Evolutionary conservation across 495 filamentous ascomycete species (phyloP).

Genomic region (Penicillium goetzii): DNA sequence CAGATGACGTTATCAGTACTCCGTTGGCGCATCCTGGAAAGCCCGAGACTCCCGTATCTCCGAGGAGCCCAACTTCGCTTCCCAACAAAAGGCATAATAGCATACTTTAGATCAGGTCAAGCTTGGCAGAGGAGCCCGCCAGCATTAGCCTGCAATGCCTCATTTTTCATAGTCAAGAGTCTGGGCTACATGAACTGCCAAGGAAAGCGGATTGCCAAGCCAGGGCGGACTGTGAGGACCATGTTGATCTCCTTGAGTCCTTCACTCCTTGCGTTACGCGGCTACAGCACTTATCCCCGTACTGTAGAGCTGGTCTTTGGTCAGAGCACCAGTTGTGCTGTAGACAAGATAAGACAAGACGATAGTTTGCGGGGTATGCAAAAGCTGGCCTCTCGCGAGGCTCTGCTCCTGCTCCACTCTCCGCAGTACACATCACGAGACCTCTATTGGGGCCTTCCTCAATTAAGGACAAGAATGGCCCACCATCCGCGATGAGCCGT

Average conservation of each 20-base stretch:
- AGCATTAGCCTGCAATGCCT: not conserved
- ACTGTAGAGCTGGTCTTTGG: not conserved
- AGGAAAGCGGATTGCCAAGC: conserved; percentile 2
- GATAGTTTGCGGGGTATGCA: conserved; percentile 16
- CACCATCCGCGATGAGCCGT: not conserved
- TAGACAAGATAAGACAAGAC: conserved; percentile 11
- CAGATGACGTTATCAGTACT: conserved; percentile 23
- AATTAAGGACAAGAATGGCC: not conserved
- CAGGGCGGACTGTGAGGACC: not conserved
- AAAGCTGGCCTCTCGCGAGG: conserved; percentile 12
- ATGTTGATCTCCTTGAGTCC: conserved; percentile 7
- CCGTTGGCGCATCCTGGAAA: not conserved
- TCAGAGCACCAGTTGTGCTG: not conserved
- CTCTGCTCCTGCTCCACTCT: conserved; percentile 8
- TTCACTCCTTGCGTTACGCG: not conserved
- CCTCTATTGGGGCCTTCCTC: not conserved
- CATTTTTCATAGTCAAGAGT: not conserved
- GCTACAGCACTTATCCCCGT: not conserved
- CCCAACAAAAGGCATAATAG: not conserved
- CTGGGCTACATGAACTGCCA: not conserved
- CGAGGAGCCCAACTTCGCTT: not conserved
- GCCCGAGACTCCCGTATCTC: not conserved
- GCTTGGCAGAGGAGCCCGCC: not conserved
- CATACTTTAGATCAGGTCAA: not conserved
- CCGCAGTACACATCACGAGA: not conserved